A percentile compares a stretch with the other conserved stretches of the same genome.
Conservation (phyloP, 2,329 filamentous ascomycete genomes). For the Epichloe gansuensis region DNA sequence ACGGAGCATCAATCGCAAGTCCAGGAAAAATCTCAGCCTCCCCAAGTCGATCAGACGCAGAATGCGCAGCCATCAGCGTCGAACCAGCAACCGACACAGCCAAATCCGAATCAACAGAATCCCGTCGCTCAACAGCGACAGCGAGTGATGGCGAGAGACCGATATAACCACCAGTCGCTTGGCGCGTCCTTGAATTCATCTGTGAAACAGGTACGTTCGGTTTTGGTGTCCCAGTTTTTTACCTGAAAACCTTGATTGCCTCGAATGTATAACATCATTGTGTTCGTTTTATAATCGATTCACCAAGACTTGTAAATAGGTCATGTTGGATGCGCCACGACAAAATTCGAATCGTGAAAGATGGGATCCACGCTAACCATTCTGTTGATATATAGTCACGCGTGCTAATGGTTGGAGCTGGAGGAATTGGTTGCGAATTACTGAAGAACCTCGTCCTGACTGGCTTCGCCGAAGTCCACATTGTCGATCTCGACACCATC, state of each 20-base stretch:
- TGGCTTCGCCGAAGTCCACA: conserved; percentile 84
- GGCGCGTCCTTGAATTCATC: conserved; percentile 48
- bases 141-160: conserved; percentile 31
- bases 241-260: not conserved
- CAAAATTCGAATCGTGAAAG: no score
- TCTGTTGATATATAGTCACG: conserved; percentile 44
- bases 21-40: conserved; percentile 8
- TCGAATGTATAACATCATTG: not conserved
- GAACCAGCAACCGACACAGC: conserved; percentile 4
- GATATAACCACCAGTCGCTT: conserved; percentile 52
- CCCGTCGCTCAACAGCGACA: conserved; percentile 15
- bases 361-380: not conserved
- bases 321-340: not conserved
- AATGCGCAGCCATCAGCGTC: conserved; percentile 9
- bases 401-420: conserved; percentile 88
- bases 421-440: conserved; percentile 93
- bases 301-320: not conserved
- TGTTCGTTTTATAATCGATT: not conserved
- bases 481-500: conserved; percentile 96
- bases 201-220: conserved; percentile 53
- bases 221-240: not conserved
- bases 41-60: not conserved
- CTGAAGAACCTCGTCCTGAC: conserved; percentile 90
- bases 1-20: not conserved
- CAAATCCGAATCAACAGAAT: conserved; percentile 8